Evolutionary conservation across 106 monocot genomes (phyloP).

Genomic region (Amphibolis antarctica): DNA sequence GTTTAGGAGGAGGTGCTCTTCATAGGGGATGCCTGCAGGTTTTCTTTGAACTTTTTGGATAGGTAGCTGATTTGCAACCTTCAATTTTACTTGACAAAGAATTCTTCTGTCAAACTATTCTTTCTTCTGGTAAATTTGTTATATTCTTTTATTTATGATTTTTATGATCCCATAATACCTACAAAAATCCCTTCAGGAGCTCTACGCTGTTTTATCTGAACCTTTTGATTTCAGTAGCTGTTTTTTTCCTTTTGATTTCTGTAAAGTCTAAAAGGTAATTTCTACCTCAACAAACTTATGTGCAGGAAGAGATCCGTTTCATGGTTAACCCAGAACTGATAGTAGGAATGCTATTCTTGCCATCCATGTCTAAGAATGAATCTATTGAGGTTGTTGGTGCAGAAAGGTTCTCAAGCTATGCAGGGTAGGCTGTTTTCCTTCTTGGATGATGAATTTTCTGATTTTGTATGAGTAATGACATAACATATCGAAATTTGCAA

Average conservation of each 20-base stretch:
- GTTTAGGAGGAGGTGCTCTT: slow-evolving; percentile 93
- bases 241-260: not conserved
- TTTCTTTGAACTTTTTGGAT: slow-evolving; percentile 12
- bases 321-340: slow-evolving; percentile 97
- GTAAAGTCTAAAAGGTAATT: not conserved
- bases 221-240: too few relatives aligned
- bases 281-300: slow-evolving; percentile 1
- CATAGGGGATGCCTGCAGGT: slow-evolving; percentile 90
- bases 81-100: not conserved
- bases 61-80: slow-evolving; percentile 11
- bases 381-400: slow-evolving; percentile 89
- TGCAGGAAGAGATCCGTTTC: slow-evolving; percentile 96
- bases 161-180: too few relatives aligned
- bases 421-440: slow-evolving; percentile 36
- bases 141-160: too few relatives aligned
- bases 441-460: not conserved
- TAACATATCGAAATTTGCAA: not conserved
- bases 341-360: slow-evolving; percentile 85
- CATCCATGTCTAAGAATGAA: slow-evolving; percentile 74
- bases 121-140: not conserved
- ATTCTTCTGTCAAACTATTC: not conserved
- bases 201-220: too few relatives aligned
- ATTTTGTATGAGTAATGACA: not conserved
- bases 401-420: slow-evolving; percentile 78
- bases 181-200: too few relatives aligned